These are phyloP conservation scores for Rosa hybrid DNA, from an alignment of 331 rosid genomes.

Conservation along the genomic window DNA sequence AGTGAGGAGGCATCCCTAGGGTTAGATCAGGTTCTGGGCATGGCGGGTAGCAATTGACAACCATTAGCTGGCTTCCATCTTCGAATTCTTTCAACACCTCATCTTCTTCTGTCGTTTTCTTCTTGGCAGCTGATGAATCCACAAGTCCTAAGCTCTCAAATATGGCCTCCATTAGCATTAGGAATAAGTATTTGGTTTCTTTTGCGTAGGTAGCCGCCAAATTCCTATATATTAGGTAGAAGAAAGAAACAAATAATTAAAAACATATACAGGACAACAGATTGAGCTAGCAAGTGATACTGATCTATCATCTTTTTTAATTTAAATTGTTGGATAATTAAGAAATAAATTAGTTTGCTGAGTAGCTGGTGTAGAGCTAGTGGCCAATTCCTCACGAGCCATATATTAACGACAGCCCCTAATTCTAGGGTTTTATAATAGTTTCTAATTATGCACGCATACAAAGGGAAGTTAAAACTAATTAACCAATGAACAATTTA, in stretches of 20 bases:
- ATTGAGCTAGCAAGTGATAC: not conserved
- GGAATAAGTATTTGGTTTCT: constrained; percentile 55
- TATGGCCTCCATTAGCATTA: constrained; percentile 57
- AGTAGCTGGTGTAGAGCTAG: not conserved
- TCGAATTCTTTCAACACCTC: constrained; percentile 44
- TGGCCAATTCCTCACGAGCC: not conserved
- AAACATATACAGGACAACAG: not conserved
- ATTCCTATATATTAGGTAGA: constrained; percentile 29
- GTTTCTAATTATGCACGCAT: not conserved
- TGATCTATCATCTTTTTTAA: not conserved
- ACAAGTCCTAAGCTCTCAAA: constrained; percentile 61
- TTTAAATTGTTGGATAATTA: not conserved
- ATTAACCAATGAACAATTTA: not conserved
- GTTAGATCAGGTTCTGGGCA: constrained; percentile 93
- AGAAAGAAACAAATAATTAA: not conserved
- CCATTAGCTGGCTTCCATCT: constrained; percentile 86
- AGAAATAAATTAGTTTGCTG: constrained; percentile 1
- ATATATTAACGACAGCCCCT: not conserved
- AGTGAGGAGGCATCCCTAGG: constrained; percentile 89
- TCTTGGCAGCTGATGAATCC: constrained; percentile 20
- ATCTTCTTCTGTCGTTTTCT: constrained; percentile 27
- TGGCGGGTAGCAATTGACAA: constrained; percentile 74
- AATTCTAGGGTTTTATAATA: constrained; percentile 1
- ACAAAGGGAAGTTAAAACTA: not conserved
- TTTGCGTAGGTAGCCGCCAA: constrained; percentile 65